Evolutionary conservation across 2,329 filamentous ascomycete species (phyloP), one percentile per base, ranked within the genome.

Genomic region (Monilinia fructigena): DNA sequence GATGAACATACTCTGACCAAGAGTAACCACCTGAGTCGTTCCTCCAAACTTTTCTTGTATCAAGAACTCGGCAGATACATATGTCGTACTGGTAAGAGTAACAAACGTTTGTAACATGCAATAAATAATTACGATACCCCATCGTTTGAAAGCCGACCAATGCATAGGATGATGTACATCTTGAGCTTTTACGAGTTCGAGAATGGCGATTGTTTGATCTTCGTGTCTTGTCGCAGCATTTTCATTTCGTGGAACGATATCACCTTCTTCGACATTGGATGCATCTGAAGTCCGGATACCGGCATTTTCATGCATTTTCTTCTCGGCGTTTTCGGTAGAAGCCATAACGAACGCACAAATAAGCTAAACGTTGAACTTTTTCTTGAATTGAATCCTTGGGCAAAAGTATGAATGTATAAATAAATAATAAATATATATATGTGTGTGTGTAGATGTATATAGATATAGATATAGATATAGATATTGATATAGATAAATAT

Each of bases 1-100:
- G 68, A 80, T 79, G 71, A 80, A 80, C 73, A 80, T 75, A 65
- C 74, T 77, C 71, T 80, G 79, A 18, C 79, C 79, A 0, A 80
- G 70, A 18, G 78, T 76, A 6, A 78, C 72, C 14, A 79, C 74
- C 68, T 80, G 79, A 14, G 75, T 74, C 7, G 65, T 71, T 55
- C 74, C 75, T 52, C 77, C 77, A 69, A 74, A 80, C 70, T 78
- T 76, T 64, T 78, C 76, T 69, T 76, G 65, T 65, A 80, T 74
- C 56, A 77, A 67, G 65, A 73, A 77, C 69, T 80, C 77, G 12
- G 75, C 77, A 53, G 77, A 76, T 59, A 80, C 74, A 68, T 78
- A 80, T 14, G 75, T 76, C 28, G 59, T 63, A 26, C 52, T 63
- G 40, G 55, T 67, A 8, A 60, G 48, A 10, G 54, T 76, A 53